phyloP scores from a whole-genome alignment of 192 early-diverging fungal genomes.

The Backusella liffmaniae region DNA sequence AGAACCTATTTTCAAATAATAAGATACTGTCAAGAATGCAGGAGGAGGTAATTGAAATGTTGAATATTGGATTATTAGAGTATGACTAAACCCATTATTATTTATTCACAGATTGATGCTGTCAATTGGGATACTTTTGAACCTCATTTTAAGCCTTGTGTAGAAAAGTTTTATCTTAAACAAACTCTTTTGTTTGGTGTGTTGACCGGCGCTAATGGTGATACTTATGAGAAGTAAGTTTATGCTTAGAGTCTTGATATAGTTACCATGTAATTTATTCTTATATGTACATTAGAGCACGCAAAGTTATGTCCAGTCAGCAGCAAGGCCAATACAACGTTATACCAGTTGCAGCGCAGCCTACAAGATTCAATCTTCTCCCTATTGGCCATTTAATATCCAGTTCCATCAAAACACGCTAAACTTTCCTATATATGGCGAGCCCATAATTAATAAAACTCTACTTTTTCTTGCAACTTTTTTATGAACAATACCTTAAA shows the following conservation, averaged over 20 bases:
- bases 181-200: slow-evolving; percentile 54
- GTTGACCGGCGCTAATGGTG: slow-evolving; percentile 45
- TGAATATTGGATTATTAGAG: neutral
- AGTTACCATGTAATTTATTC: neutral
- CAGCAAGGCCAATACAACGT: slow-evolving; percentile 52
- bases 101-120: slow-evolving; percentile 60
- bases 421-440: neutral
- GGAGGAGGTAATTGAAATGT: slow-evolving; percentile 9
- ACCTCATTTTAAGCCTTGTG: slow-evolving; percentile 44
- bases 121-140: slow-evolving; percentile 60
- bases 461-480: neutral
- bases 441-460: neutral
- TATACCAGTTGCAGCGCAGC: slow-evolving; percentile 49
- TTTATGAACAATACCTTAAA: no score
- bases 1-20: neutral
- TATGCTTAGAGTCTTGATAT: slow-evolving; percentile 6
- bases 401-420: neutral
- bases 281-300: neutral
- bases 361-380: slow-evolving; percentile 57
- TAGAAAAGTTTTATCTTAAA: slow-evolving; percentile 58
- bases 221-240: slow-evolving; percentile 46
- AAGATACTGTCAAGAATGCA: slow-evolving; percentile 1
- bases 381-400: slow-evolving; percentile 47
- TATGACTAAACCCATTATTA: neutral
- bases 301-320: slow-evolving; percentile 19